Evolutionary conservation across 495 filamentous ascomycete genomes (phyloP), one percentile per base, ranked within the genome.

Genomic region (Tuber aestivum): DNA sequence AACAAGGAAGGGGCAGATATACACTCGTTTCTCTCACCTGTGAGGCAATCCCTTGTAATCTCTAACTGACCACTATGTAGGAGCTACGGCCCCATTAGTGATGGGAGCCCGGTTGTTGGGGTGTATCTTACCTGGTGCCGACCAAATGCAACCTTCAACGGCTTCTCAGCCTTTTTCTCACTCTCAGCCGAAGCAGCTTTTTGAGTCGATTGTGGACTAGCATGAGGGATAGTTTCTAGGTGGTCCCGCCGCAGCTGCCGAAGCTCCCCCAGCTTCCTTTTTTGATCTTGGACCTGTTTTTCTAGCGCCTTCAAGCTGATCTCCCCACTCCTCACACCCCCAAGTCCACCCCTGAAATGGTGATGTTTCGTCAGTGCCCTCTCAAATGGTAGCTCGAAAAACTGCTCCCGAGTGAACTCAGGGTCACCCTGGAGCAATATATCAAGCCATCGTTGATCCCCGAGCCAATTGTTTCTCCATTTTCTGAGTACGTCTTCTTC

Each of bases 401-500:
- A 79, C 48, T 72, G 78, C 40, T 83, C 81, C 12, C 78, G 76
- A 70, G 72, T 79, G 45, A 76, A 71, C 56, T 82, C 81, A 12
- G 78, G 72, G 61, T 83, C 81, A 1, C 81, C 81, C 50, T 77
- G 73, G 10, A 83, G 37, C 41, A 83, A 73, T 48, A 83, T 82
- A 38, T 83, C 78, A 14, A 83, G 81, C 81, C 81, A 83, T 50
- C 76, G 70, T 32, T 78, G 76, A 65, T 83, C 81, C 40, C 81
- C 81, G 45, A 83, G 74, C 81, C 81, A 83, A 72, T 83, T 83
- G 68, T 81, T 83, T 23, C 73, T 80, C 81, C 81, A 83, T 73
- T 83, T 83, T 40, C 65, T 70, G 14, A 73, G 44, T 20, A 83
- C 42, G 37, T 78, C 75, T 40, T 83, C 81, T 61, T 83, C 81